These are phyloP conservation scores for Aspergillus kassunensis DNA, from an alignment of 495 filamentous ascomycete species.

Conservation along the genomic window DNA sequence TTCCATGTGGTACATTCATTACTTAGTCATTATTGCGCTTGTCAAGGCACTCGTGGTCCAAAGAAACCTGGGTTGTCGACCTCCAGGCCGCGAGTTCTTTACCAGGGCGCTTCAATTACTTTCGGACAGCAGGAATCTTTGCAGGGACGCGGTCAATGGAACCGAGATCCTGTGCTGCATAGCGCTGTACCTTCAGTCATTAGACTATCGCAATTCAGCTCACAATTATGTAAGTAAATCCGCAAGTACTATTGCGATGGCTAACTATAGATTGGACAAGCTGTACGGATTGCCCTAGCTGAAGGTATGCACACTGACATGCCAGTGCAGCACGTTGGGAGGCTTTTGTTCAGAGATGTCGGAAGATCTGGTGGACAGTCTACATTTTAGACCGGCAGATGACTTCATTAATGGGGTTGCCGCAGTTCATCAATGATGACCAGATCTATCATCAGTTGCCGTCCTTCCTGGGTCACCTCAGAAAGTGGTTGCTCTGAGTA, in stretches of 20 bases:
- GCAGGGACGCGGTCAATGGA: constrained; percentile 31
- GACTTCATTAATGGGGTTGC: constrained; percentile 43
- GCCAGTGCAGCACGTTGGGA: constrained; percentile 32
- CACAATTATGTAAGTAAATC: constrained; percentile 32
- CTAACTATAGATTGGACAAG: constrained; percentile 38
- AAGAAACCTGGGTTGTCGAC: constrained; percentile 25
- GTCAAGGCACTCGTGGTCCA: constrained; percentile 42
- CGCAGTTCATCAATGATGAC: constrained; percentile 35
- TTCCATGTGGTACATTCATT: constrained; percentile 43
- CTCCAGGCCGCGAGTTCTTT: constrained; percentile 36
- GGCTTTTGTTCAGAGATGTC: constrained; percentile 31
- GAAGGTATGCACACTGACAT: constrained; percentile 44
- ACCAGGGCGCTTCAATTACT: constrained; percentile 38
- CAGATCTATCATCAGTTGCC: constrained; percentile 36
- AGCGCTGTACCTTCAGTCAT: constrained; percentile 38
- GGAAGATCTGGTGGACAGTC: constrained; percentile 45
- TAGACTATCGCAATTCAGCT: constrained; percentile 35
- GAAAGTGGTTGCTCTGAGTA: constrained; percentile 31
- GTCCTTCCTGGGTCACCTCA: constrained; percentile 29
- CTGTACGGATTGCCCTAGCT: constrained; percentile 38
- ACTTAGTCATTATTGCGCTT: constrained; percentile 41
- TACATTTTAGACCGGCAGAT: constrained; percentile 44
- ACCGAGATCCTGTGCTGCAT: constrained; percentile 43
- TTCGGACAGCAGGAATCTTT: constrained; percentile 32
- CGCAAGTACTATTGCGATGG: not conserved